These are phyloP conservation scores for Amphirosellinia nigrospora DNA, from an alignment of 495 filamentous ascomycete species.

Conservation along the genomic window DNA sequence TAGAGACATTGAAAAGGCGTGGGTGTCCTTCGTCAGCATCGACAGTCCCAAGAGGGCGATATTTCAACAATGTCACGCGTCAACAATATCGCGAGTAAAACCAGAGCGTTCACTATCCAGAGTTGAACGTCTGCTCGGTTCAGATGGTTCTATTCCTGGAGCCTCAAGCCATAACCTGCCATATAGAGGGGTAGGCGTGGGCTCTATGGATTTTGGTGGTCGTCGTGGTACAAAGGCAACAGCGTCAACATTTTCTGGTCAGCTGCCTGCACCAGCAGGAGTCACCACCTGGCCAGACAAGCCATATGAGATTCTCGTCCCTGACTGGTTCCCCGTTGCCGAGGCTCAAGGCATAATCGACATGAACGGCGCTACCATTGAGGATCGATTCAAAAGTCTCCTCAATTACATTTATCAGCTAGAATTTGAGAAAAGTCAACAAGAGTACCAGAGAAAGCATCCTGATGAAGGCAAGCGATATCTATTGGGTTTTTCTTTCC, in stretches of 20 bases:
- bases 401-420: conserved; percentile 25
- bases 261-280: not conserved
- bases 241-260: not conserved
- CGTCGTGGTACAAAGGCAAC: not conserved
- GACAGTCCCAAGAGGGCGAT: conserved; percentile 20
- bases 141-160: conserved; percentile 13
- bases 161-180: not conserved
- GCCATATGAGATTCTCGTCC: conserved; percentile 23
- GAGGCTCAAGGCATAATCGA: conserved; percentile 24
- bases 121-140: conserved; percentile 25
- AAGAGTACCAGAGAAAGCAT: conserved; percentile 3
- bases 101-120: conserved; percentile 20
- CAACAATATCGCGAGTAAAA: not conserved
- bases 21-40: conserved; percentile 25
- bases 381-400: conserved; percentile 24
- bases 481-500: not conserved
- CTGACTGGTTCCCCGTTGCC: conserved; percentile 43
- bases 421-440: conserved; percentile 13
- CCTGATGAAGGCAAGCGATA: conserved; percentile 19
- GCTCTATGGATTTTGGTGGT: not conserved
- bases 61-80: conserved; percentile 18
- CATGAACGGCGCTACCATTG: conserved; percentile 6
- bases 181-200: not conserved
- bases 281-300: conserved; percentile 1
- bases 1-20: conserved; percentile 27